These are phyloP conservation scores for Camelina laxa DNA, from an alignment of 345 rosid species.

Conservation along the genomic window DNA sequence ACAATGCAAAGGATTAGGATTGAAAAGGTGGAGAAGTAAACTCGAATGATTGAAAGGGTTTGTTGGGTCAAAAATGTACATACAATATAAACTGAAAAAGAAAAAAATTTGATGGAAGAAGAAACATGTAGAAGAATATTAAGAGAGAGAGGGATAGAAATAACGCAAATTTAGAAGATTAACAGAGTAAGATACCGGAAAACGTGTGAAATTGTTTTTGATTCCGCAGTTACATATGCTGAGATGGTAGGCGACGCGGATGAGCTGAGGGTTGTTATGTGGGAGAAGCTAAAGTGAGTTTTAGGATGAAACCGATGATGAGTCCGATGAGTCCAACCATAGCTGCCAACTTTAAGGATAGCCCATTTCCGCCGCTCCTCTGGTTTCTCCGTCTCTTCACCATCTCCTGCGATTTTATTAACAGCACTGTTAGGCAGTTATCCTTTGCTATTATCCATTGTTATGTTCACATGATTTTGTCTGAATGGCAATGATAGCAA, in stretches of 20 bases:
- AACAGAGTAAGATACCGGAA: conserved; percentile 22
- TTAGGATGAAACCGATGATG: conserved; percentile 75
- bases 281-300: conserved; percentile 57
- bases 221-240: conserved; percentile 21
- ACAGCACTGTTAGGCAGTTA: not conserved
- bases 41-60: conserved; percentile 22
- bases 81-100: conserved; percentile 22
- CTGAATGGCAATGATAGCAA: not conserved
- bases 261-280: conserved; percentile 30
- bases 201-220: conserved; percentile 9
- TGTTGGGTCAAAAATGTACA: conserved; percentile 43
- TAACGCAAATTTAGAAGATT: not conserved
- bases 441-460: not conserved
- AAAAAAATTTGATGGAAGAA: conserved; percentile 32
- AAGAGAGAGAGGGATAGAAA: conserved; percentile 4
- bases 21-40: not conserved
- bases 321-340: conserved; percentile 83
- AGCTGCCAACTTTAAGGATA: conserved; percentile 74
- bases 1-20: conserved; percentile 2
- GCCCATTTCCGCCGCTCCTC: conserved; percentile 54
- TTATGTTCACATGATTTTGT: conserved; percentile 18
- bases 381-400: conserved; percentile 68
- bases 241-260: conserved; percentile 28
- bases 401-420: conserved; percentile 57
- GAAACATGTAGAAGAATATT: conserved; percentile 12